Percentiles rank a stretch among this genome's conserved stretches.
These are phyloP conservation scores for Solanum clarkiae DNA, from an alignment of 257 asterid genomes.

Conservation along the genomic window DNA sequence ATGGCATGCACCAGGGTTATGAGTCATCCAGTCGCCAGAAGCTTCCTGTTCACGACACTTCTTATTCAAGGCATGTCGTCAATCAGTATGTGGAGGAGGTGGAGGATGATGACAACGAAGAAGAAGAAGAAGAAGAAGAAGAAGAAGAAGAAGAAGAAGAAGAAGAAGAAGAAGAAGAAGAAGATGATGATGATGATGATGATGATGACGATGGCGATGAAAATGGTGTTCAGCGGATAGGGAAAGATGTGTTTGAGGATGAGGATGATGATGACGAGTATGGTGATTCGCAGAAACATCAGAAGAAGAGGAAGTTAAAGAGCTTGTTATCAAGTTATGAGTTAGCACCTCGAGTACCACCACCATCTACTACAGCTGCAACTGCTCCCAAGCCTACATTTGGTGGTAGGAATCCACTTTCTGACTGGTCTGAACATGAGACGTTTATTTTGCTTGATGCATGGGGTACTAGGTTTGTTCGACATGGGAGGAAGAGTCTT, in stretches of 20 bases:
- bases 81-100: slow-evolving; percentile 20
- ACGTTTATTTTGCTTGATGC: slow-evolving; percentile 56
- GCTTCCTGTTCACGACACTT: slow-evolving; percentile 10
- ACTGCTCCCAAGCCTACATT: slow-evolving; percentile 32
- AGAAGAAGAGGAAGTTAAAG: slow-evolving; percentile 55
- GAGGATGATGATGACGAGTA: slow-evolving; percentile 31
- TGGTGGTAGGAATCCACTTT: slow-evolving; percentile 73
- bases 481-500: slow-evolving; percentile 84
- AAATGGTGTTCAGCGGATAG: slow-evolving; percentile 34
- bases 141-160: background rate
- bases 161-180: slow-evolving; percentile 7
- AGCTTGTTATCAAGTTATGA: slow-evolving; percentile 61
- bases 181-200: too few relatives aligned
- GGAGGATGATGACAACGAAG: slow-evolving; percentile 23
- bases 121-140: background rate
- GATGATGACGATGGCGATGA: slow-evolving; percentile 40
- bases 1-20: slow-evolving; percentile 14
- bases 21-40: slow-evolving; percentile 27
- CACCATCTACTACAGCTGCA: slow-evolving; percentile 19
- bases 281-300: slow-evolving; percentile 36
- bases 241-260: slow-evolving; percentile 22
- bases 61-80: slow-evolving; percentile 6
- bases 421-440: slow-evolving; percentile 91
- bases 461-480: slow-evolving; percentile 83
- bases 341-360: slow-evolving; percentile 74